A percentile compares a stretch with the other conserved stretches of the same genome.
Evolutionary conservation across 768 basidiomycete genomes (phyloP).

Genomic region (Leucogyrophana mollusca): DNA sequence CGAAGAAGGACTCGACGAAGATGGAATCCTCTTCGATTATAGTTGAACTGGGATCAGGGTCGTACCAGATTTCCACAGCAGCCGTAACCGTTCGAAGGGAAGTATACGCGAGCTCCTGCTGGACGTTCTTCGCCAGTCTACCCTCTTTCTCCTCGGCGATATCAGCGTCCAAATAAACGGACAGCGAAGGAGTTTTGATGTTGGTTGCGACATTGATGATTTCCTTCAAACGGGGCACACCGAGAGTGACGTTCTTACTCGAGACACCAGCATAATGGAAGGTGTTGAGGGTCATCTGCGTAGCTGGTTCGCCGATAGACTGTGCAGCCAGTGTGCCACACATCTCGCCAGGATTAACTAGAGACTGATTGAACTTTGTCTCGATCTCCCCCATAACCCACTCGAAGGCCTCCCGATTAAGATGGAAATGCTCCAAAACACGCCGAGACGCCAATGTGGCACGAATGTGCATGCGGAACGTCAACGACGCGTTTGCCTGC

Average conservation of each 20-base stretch:
- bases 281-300: slow-evolving; percentile 99
- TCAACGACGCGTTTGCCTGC: slow-evolving; percentile 86
- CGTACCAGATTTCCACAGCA: slow-evolving; percentile 97
- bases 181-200: slow-evolving; percentile 97
- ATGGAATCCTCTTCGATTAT: slow-evolving; percentile 95
- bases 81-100: slow-evolving; percentile 92
- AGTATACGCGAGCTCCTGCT: slow-evolving; percentile 92
- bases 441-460: slow-evolving; percentile 85
- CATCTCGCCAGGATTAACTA: slow-evolving; percentile 97
- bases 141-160: slow-evolving; percentile 53
- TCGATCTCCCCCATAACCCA: slow-evolving; percentile 97
- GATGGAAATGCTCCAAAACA: slow-evolving; percentile 84
- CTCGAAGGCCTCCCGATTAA: slow-evolving; percentile 92
- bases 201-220: slow-evolving; percentile 99
- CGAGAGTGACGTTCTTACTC: slow-evolving; percentile 99
- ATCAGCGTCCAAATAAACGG: slow-evolving; percentile 80
- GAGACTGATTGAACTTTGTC: slow-evolving; percentile 90
- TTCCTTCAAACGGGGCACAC: slow-evolving; percentile 98
- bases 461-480: slow-evolving; percentile 92
- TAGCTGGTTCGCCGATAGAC: slow-evolving; percentile 98
- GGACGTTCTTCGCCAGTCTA: slow-evolving; percentile 78
- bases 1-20: slow-evolving; percentile 99
- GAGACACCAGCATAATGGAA: slow-evolving; percentile 99
- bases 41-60: slow-evolving; percentile 87
- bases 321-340: slow-evolving; percentile 97